These are phyloP conservation scores for Nicotiana knightiana DNA, from an alignment of 257 asterid genomes.

Conservation along the genomic window DNA sequence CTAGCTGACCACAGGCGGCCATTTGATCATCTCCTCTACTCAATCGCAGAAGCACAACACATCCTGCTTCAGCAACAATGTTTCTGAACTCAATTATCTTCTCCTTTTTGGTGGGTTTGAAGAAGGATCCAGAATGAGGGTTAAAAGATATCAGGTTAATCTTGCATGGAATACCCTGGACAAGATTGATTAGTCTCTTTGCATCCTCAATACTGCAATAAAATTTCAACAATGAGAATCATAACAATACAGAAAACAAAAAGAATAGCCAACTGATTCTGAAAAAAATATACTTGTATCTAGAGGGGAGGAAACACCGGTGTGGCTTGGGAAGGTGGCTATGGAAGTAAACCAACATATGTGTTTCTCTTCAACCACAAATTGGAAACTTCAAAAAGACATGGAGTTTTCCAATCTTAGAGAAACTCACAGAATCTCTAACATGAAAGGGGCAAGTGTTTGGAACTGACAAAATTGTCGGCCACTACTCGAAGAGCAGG, in stretches of 20 bases:
- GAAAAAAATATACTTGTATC: not conserved
- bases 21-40: constrained; percentile 96
- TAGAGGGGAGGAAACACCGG: too few species aligned
- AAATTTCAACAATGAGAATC: not conserved
- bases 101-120: constrained; percentile 71
- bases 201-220: constrained; percentile 71
- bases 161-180: constrained; percentile 93
- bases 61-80: constrained; percentile 70
- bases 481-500: too few species aligned
- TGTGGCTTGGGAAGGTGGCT: not conserved
- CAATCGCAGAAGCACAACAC: constrained; percentile 53
- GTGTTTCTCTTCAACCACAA: too few species aligned
- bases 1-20: constrained; percentile 99
- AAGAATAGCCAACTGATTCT: not conserved
- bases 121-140: constrained; percentile 76
- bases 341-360: not conserved
- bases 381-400: too few species aligned
- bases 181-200: constrained; percentile 61
- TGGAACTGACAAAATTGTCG: too few species aligned
- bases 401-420: too few species aligned
- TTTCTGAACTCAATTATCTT: constrained; percentile 80
- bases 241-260: not conserved
- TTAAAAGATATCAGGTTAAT: constrained; percentile 90
- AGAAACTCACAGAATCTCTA: too few species aligned
- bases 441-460: too few species aligned